phyloP scores from a whole-genome alignment of 805 yeast genomes.

The Kluyveromyces starmeri region DNA sequence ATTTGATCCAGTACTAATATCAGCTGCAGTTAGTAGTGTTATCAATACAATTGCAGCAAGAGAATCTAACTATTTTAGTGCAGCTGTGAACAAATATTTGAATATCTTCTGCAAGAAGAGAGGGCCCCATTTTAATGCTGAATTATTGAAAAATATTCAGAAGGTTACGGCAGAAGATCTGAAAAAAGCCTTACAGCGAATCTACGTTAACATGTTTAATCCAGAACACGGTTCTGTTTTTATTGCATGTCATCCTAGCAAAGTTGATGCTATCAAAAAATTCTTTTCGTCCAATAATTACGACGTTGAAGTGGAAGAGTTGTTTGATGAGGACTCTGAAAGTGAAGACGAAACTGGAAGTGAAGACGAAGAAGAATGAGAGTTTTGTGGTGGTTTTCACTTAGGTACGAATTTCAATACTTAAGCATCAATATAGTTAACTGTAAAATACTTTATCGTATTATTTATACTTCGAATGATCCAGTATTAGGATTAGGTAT shows the following conservation, averaged over 20 bases:
- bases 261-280: conserved; percentile 36
- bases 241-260: conserved; percentile 65
- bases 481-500: too few species aligned
- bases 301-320: conserved; percentile 46
- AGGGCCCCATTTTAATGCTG: conserved; percentile 55
- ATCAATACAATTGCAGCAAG: conserved; percentile 62
- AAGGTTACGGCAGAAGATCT: conserved; percentile 38
- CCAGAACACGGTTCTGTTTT: conserved; percentile 50
- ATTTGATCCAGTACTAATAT: conserved; percentile 52
- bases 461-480: too few species aligned
- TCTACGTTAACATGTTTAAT: conserved; percentile 59
- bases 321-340: conserved; percentile 32
- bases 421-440: too few species aligned
- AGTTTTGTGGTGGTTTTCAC: too few species aligned
- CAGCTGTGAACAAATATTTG: conserved; percentile 57
- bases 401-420: too few species aligned
- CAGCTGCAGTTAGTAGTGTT: conserved; percentile 68
- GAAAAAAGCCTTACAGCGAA: conserved; percentile 38
- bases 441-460: too few species aligned
- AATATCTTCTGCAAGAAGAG: conserved; percentile 61
- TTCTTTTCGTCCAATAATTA: conserved; percentile 52
- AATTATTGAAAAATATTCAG: conserved; percentile 45
- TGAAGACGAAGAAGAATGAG: conserved; percentile 11
- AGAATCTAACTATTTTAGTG: conserved; percentile 54
- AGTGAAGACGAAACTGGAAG: conserved; percentile 17